A percentile compares a stretch with the other conserved stretches of the same genome.
Evolutionary conservation across 176 grass and related monocot species (phyloP).

Genomic region (Oryza longistaminata): DNA sequence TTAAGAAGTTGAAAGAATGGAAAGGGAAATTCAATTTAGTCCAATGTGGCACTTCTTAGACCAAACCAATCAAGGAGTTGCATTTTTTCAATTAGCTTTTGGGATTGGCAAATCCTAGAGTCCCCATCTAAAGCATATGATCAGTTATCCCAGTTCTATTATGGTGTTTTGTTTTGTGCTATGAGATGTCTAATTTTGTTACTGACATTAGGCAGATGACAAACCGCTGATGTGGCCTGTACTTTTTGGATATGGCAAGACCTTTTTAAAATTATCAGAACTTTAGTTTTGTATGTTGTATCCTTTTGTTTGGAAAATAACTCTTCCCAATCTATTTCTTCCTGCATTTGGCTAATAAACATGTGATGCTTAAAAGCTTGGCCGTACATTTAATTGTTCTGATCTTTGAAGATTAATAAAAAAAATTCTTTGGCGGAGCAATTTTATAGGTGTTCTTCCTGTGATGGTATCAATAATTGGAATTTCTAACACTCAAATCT

Average conservation of each 20-base stretch:
- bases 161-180: too few species aligned
- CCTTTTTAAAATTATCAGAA: neutral
- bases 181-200: neutral
- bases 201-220: neutral
- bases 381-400: neutral
- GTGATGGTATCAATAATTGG: neutral
- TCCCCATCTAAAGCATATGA: too few species aligned
- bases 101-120: too few species aligned
- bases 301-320: neutral
- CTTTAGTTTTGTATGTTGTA: neutral
- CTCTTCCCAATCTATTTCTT: neutral
- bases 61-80: too few species aligned
- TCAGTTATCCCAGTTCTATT: neutral
- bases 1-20: too few species aligned
- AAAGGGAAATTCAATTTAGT: too few species aligned
- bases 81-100: too few species aligned
- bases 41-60: too few species aligned
- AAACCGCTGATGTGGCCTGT: neutral
- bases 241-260: neutral
- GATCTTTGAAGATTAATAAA: neutral
- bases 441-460: neutral
- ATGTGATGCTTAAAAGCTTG: neutral
- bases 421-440: neutral
- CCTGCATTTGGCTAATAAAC: neutral
- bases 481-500: too few species aligned